Evolutionary conservation across 345 rosid species (phyloP).

Genomic region (Cardamine occulta): DNA sequence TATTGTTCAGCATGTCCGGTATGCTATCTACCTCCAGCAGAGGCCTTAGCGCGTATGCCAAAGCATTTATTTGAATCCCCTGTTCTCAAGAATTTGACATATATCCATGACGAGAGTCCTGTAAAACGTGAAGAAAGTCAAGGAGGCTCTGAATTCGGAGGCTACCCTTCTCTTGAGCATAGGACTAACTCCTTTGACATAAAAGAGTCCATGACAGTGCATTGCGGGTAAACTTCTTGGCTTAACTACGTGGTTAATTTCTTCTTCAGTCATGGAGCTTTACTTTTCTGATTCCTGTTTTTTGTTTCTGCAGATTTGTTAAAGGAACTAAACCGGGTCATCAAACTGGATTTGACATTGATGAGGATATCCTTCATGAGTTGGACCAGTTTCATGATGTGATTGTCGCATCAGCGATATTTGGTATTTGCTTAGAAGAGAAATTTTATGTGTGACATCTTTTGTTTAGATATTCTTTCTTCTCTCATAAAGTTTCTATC

Average conservation of each 20-base stretch:
- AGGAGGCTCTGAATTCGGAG: conserved; percentile 89
- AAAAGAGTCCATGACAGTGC: conserved; percentile 77
- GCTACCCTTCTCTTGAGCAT: conserved; percentile 77
- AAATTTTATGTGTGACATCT: not conserved
- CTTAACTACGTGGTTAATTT: not conserved
- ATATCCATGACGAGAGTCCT: conserved; percentile 60
- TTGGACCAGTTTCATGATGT: conserved; percentile 66
- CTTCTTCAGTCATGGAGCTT: not conserved
- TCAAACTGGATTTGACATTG: conserved; percentile 81
- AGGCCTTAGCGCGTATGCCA: conserved; percentile 80
- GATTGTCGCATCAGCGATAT: conserved; percentile 89
- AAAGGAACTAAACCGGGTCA: conserved; percentile 73
- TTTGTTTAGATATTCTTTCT: conserved; percentile 19
- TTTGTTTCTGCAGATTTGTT: conserved; percentile 56
- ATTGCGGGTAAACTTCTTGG: conserved; percentile 73
- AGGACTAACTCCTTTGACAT: conserved; percentile 70
- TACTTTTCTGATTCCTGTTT: not conserved
- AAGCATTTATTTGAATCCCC: conserved; percentile 59
- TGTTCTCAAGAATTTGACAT: conserved; percentile 63
- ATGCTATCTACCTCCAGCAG: conserved; percentile 74
- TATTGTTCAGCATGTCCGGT: conserved; percentile 75
- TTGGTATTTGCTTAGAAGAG: conserved; percentile 58
- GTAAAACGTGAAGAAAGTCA: conserved; percentile 54
- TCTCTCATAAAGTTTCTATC: conserved; percentile 16
- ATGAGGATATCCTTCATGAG: conserved; percentile 67